Conservation (phyloP, 116 monocot species). For the Papilionanthe hybrid region DNA sequence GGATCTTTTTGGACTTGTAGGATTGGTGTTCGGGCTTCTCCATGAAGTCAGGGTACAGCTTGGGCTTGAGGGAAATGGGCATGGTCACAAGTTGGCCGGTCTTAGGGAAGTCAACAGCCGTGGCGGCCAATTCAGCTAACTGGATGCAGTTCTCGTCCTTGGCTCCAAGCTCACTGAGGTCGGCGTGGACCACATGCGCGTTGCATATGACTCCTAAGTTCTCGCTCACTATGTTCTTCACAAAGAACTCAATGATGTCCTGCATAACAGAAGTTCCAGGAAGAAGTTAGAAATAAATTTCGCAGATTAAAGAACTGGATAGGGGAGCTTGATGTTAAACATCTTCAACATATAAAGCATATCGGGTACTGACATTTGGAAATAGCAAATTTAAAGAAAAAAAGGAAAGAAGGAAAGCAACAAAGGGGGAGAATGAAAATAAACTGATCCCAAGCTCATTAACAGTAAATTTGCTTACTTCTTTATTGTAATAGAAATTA, state of each 20-base stretch:
- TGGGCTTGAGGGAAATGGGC: conserved; percentile 54
- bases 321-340: too few species aligned
- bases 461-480: too few species aligned
- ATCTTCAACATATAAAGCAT: too few species aligned
- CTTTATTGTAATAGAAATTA: too few species aligned
- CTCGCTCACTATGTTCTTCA: conserved; percentile 75
- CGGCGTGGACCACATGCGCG: conserved; percentile 95
- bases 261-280: conserved; percentile 12
- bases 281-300: too few species aligned
- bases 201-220: conserved; percentile 80
- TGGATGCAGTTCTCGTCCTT: conserved; percentile 74
- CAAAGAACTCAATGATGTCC: conserved; percentile 82
- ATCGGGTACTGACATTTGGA: too few species aligned
- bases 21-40: conserved; percentile 49
- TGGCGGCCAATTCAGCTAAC: conserved; percentile 69
- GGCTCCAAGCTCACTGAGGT: conserved; percentile 63
- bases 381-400: too few species aligned
- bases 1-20: conserved; percentile 77
- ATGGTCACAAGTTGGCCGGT: conserved; percentile 57
- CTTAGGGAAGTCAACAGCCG: conserved; percentile 92
- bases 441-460: too few species aligned
- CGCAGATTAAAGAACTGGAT: too few species aligned
- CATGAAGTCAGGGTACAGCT: conserved; percentile 94
- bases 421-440: too few species aligned
- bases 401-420: too few species aligned